Evolutionary conservation across 345 rosid species (phyloP), one percentile per base, ranked within the genome.

Genomic region (Gossypium australe): DNA sequence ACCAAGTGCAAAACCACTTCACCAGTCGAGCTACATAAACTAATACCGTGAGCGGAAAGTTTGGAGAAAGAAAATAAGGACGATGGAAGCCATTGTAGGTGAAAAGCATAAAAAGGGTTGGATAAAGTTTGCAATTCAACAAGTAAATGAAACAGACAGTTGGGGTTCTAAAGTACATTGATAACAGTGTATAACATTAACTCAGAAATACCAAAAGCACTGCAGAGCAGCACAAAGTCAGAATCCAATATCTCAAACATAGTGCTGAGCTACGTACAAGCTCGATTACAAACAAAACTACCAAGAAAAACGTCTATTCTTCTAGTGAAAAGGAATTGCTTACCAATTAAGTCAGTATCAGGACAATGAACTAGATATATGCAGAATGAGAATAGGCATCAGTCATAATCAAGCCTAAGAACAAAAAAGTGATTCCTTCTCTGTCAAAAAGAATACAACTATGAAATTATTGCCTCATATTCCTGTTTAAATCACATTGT

Each of bases 1-100:
- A 16, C 18, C 52, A 14, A 76, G 55, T 29, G 67, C 45, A 65
- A 57, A 67, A 62, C 75, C 25, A 38, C 71, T 59, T 71, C 24
- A 51, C 72, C 48, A 16, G 11, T 41, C 74, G 14, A 18, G 55
- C 24, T 65, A 43, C 29, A 53, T 47, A 2, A 51, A 47, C 29
- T 24, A 47, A 6, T 13, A 71, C 2, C 1, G 16, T 56, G 22
- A 61, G 55, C 1, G 45, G 25, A 27, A 3, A 5, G 48, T 20
- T 27, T 27, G 47, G 14, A 20, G 57, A 47, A 47, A 47, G 51
- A 38, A 29, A 48, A 65, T n/a, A 29, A 1, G 51, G 51, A 47
- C 11, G 51, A 47, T 29, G 45, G 66, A 61, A 29, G 65, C 65
- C 18, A 34, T 27, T 62, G 67, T 29, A 59, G 11, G 4, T 62